phyloP scores from a whole-genome alignment of 371 early-diverging fungal species.

The Mucor piriformis region DNA sequence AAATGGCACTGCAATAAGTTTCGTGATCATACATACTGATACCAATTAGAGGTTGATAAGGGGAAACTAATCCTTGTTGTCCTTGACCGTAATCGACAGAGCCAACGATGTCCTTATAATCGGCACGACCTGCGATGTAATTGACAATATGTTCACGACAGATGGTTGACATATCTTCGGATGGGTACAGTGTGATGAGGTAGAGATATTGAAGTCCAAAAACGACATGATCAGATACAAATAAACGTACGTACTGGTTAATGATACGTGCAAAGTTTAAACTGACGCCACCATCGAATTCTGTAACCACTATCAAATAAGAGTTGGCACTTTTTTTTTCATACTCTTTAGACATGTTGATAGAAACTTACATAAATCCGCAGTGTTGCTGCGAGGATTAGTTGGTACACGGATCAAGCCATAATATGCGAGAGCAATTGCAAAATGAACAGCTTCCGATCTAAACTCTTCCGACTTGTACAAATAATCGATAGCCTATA shows the following conservation, averaged over 20 bases:
- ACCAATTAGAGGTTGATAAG: neutral
- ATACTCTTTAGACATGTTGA: neutral
- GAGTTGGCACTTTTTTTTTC: neutral
- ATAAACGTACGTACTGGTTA: conserved; percentile 55
- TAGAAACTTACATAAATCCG: conserved; percentile 37
- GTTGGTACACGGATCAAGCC: conserved; percentile 78
- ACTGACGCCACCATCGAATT: conserved; percentile 24
- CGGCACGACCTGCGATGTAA: conserved; percentile 47
- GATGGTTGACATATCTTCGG: conserved; percentile 37
- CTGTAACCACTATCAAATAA: conserved; percentile 15
- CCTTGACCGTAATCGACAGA: neutral
- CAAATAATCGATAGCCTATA: conserved; percentile 74
- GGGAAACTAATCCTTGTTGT: neutral
- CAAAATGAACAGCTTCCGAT: conserved; percentile 91
- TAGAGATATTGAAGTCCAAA: conserved; percentile 70
- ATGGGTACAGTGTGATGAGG: conserved; percentile 59
- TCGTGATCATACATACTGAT: neutral
- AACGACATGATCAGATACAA: conserved; percentile 49
- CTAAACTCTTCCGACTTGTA: conserved; percentile 58
- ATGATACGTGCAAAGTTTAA: conserved; percentile 70
- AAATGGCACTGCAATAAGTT: conserved; percentile 56
- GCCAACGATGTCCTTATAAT: conserved; percentile 64
- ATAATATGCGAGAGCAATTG: conserved; percentile 78
- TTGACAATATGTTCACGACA: conserved; percentile 50
- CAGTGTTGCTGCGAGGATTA: conserved; percentile 21